These are phyloP conservation scores for Mycena venus DNA, from an alignment of 768 basidiomycete genomes.

Conservation along the genomic window DNA sequence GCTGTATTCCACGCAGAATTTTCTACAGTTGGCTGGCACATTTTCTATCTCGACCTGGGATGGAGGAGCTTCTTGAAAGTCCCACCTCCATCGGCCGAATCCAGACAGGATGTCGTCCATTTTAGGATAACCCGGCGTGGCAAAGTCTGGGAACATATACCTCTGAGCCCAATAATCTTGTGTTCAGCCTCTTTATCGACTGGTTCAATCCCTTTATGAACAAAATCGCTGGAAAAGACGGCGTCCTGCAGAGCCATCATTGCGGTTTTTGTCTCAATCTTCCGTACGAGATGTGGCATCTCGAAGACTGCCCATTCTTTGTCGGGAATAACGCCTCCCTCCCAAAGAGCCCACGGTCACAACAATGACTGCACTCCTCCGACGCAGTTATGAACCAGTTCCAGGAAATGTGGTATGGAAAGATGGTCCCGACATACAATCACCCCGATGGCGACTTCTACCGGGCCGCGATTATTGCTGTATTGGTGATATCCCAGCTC, in stretches of 20 bases:
- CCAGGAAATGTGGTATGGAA: constrained; percentile 16
- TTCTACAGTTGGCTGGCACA: constrained; percentile 20
- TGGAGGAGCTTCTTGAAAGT: constrained; percentile 24
- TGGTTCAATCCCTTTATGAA: constrained; percentile 40
- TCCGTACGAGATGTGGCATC: constrained; percentile 35
- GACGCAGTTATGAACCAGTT: constrained; percentile 13
- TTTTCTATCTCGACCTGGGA: constrained; percentile 26
- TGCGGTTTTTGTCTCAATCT: constrained; percentile 41
- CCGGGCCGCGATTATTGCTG: constrained; percentile 24
- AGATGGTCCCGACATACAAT: constrained; percentile 14
- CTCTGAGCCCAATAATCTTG: constrained; percentile 22
- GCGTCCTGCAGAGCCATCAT: constrained; percentile 28
- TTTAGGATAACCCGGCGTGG: constrained; percentile 28
- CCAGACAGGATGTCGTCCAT: constrained; percentile 18
- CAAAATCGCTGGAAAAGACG: constrained; percentile 31
- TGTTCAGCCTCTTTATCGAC: constrained; percentile 17
- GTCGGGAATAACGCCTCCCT: constrained; percentile 35
- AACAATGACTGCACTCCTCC: constrained; percentile 14
- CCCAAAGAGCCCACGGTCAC: constrained; percentile 24
- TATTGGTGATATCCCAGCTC: constrained; percentile 28
- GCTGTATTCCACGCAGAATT: constrained; percentile 12
- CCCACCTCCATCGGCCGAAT: constrained; percentile 10
- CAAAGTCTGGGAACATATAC: constrained; percentile 24
- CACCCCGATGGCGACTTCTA: constrained; percentile 30
- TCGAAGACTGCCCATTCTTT: constrained; percentile 34